Base-by-base conservation (phyloP, 1,139 yeast species). In the Candida sanyaensis region DNA sequence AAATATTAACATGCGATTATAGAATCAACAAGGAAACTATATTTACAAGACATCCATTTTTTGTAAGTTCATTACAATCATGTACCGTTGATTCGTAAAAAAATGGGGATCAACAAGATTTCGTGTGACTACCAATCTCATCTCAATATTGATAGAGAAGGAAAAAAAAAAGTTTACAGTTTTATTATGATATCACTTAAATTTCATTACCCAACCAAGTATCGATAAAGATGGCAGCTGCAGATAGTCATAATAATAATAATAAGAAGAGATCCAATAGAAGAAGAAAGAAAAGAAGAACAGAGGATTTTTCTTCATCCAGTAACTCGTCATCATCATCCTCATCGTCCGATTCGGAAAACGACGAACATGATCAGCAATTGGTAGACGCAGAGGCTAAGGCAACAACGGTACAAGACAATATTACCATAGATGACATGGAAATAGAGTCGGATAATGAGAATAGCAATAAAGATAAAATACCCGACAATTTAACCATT, bases 211-310 rank as follows among this genome's bases (percentile, higher is more conserved):
- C 29, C 39, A 36, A 36, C 10, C 23, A 8, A 12, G 10, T 11
- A 24, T 12, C 23, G 24, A 24, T 7, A 36, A 27, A n/a, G 10
- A 36, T 41, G 43, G 43, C 43, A 41, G 43, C 43, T 24, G 29
- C 37, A 10, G 43, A 41, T 34, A 34, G 37, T 32, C 43, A 32
- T 24, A 41, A 41, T 27, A 45, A n/a, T n/a, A n/a, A 43, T 34
- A 48, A 43, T 17, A 50, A 45, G 42, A 54, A 52, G 42, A 36
- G 31, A 13, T 40, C 50, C 50, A 69, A 77, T 47, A 68, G 79
- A 61, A 78, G 87, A 55, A 73, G 86, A 62, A 86, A 86, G 77
- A 86, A 84, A 81, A 84, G 91, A 81, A 85, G 92, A 82, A 86
- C 92, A 0, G 88, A 84, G 47, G 84, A 73, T 50, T 71, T 71